Percentiles rank a stretch among this genome's conserved stretches.
These are phyloP conservation scores for Xylaria digitata DNA, from an alignment of 2,329 filamentous ascomycete genomes.

Conservation along the genomic window DNA sequence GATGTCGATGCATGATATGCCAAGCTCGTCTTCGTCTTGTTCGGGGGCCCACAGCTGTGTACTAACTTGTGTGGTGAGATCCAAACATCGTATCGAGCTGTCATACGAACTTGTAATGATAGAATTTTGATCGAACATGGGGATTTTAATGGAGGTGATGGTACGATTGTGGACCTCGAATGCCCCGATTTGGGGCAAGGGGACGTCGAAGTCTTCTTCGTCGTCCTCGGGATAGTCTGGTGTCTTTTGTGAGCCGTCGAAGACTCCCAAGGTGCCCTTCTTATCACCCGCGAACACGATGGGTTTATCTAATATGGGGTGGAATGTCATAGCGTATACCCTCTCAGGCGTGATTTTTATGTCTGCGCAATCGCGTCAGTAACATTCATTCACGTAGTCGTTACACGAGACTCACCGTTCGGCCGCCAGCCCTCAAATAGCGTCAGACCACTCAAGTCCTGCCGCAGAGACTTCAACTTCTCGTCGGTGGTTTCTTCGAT, in stretches of 20 bases:
- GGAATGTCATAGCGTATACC: constrained; percentile 87
- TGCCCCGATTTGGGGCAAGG: constrained; percentile 84
- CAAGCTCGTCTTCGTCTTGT: constrained; percentile 76
- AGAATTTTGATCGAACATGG: constrained; percentile 76
- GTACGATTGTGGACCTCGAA: constrained; percentile 92
- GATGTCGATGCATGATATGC: constrained; percentile 87
- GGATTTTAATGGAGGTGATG: constrained; percentile 85
- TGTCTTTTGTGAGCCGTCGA: constrained; percentile 82
- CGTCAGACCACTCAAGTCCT: constrained; percentile 80
- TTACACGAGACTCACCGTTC: constrained; percentile 66
- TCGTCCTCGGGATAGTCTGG: constrained; percentile 66
- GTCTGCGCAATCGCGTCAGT: constrained; percentile 59
- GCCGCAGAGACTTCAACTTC: constrained; percentile 76
- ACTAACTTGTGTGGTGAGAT: constrained; percentile 82
- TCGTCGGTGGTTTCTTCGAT: constrained; percentile 82
- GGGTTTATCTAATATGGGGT: constrained; percentile 86
- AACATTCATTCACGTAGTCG: neutral
- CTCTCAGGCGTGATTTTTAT: constrained; percentile 93
- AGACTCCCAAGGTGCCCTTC: constrained; percentile 87
- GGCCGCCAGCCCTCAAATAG: constrained; percentile 88
- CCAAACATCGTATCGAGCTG: constrained; percentile 87
- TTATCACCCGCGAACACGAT: constrained; percentile 96
- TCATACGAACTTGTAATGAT: constrained; percentile 93
- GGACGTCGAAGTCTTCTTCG: constrained; percentile 73
- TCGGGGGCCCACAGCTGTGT: constrained; percentile 83